These are phyloP conservation scores for Cladosporium oxysporum DNA, from an alignment of 2,329 filamentous ascomycete genomes.

Conservation along the genomic window DNA sequence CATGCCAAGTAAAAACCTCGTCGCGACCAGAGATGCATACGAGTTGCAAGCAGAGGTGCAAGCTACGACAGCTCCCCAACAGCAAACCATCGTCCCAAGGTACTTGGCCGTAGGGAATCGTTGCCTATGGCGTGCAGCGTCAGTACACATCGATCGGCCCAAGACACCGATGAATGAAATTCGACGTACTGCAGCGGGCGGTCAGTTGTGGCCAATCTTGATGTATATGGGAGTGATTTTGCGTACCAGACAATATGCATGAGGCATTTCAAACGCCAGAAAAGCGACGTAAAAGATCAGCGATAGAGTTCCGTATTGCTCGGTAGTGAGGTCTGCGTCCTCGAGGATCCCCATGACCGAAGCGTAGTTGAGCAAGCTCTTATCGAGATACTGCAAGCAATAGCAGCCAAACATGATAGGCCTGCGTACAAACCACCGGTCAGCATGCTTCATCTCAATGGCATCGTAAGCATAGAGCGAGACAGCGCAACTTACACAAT, in stretches of 20 bases:
- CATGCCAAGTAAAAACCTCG: constrained; percentile 58
- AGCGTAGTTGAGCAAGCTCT: constrained; percentile 61
- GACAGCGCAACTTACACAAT: constrained; percentile 39
- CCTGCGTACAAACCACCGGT: background rate
- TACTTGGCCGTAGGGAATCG: constrained; percentile 59
- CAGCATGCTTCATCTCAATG: background rate
- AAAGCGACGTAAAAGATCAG: constrained; percentile 58
- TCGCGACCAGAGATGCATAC: constrained; percentile 53
- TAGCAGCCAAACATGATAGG: constrained; percentile 62
- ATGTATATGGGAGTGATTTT: background rate
- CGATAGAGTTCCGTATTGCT: constrained; percentile 56
- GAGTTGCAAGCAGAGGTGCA: constrained; percentile 55
- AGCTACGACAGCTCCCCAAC: constrained; percentile 55
- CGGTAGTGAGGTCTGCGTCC: constrained; percentile 57
- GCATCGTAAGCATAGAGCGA: background rate
- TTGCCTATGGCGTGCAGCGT: constrained; percentile 32
- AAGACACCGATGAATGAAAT: no score
- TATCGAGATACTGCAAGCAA: constrained; percentile 65
- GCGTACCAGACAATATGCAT: constrained; percentile 46
- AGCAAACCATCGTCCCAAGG: constrained; percentile 53
- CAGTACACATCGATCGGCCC: background rate
- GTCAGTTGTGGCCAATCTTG: no score
- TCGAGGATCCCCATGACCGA: constrained; percentile 66
- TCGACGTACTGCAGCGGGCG: background rate
- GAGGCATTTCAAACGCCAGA: constrained; percentile 42